phyloP scores from a whole-genome alignment of 345 rosid species.

The Salix dunnii region DNA sequence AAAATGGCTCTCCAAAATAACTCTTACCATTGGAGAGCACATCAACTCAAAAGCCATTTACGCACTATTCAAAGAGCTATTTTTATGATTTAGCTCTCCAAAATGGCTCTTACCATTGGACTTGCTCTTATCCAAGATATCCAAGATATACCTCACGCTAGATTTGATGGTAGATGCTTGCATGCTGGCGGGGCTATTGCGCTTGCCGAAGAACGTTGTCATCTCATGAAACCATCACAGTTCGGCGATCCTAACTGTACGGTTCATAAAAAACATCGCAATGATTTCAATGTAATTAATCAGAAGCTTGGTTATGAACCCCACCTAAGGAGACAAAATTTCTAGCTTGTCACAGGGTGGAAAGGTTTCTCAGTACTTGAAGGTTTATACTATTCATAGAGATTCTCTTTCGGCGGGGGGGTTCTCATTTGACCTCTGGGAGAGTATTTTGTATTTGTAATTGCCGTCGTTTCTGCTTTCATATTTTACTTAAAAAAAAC shows the following conservation, averaged over 20 bases:
- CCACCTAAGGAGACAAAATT: conserved; percentile 29
- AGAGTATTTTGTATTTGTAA: no score
- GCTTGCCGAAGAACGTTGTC: background rate
- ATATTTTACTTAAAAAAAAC: no score
- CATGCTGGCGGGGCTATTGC: background rate
- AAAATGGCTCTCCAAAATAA: no score
- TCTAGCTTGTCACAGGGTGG: conserved; percentile 18
- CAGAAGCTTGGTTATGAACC: conserved; percentile 20
- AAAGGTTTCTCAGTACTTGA: conserved; percentile 8
- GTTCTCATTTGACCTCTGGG: conserved; percentile 20
- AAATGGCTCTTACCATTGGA: no score
- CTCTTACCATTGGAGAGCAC: no score
- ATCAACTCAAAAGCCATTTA: no score
- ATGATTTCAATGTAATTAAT: conserved; percentile 15
- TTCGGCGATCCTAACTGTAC: conserved; percentile 22
- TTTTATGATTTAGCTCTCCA: no score
- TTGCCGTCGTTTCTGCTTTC: no score
- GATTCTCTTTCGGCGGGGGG: conserved; percentile 19
- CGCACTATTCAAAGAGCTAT: no score
- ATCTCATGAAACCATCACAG: background rate
- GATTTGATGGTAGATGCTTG: background rate
- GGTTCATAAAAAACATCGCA: background rate
- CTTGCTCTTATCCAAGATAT: no score
- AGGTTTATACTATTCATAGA: background rate
- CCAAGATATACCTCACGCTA: background rate